Evolutionary conservation across 257 asterid species (phyloP), one percentile per base, ranked within the genome.

Genomic region (Jacaranda copaia): DNA sequence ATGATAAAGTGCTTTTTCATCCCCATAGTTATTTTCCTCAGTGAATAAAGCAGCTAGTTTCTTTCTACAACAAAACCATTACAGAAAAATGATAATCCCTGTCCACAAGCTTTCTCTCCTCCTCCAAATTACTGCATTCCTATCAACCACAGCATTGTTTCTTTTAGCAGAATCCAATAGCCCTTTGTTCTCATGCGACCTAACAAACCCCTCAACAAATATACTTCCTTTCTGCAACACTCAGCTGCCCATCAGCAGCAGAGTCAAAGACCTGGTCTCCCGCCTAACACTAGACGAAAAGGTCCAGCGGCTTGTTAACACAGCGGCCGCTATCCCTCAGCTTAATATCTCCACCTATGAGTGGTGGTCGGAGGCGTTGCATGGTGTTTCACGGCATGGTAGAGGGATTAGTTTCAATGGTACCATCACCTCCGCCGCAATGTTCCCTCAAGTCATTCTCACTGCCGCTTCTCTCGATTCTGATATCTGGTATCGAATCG

Each of bases 361-460:
- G 84, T 92, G 96, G 97, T 90, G 97, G 97, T 90, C 94, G 49
- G 97, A 90, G 79, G 96, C 86, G 6, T 73, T 87, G 80, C 97
- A 91, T 60, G 96, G 97, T 6, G 85, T 89, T 65, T 88, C 94
- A 3, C 68, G 85, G 20, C 86, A 83, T 63, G 94, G 97, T 1
- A 85, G 32, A 13, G 96, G 97, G 5, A 64, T 82, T 4, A 62
- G 35, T 4, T 90, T 89, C 60, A 81, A 70, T 48, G 96, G 96
- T 36, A 58, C 83, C 32, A 61, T 92, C 67, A 79, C 45, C 0
- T 65, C 91, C 58, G 91, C 97, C 83, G 89, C 96, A 48, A 79
- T 81, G 81, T 90, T 89, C 65, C 97, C 94, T 14, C 98, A 91
- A 57, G 82, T 89, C 84, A 89, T 93, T 61, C 94, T 91, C 73